phyloP scores from a whole-genome alignment of 1,139 yeast species.

The Suhomyces ambrosiae region DNA sequence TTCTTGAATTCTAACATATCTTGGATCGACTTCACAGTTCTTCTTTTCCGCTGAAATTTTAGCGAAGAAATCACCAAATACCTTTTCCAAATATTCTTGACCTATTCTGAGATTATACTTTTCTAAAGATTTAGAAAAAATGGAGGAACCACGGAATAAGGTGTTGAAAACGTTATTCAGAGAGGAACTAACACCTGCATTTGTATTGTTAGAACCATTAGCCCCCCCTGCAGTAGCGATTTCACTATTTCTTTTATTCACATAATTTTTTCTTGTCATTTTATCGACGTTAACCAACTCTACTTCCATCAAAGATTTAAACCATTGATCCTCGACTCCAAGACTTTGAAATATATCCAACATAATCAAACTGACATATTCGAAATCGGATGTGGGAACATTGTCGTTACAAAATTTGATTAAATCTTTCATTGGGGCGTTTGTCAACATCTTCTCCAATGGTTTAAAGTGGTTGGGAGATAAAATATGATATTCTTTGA shows the following conservation, averaged over 20 bases:
- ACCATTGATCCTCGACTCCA: constrained; percentile 67
- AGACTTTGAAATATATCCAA: constrained; percentile 68
- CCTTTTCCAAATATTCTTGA: constrained; percentile 70
- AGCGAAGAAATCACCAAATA: constrained; percentile 69
- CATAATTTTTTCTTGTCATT: constrained; percentile 46
- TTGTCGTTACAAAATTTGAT: constrained; percentile 48
- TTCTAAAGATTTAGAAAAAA: constrained; percentile 80
- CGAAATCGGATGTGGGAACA: constrained; percentile 52
- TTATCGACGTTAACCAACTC: constrained; percentile 58
- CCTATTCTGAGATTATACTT: constrained; percentile 77
- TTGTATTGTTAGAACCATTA: not conserved
- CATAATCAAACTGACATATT: constrained; percentile 54
- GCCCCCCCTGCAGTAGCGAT: not conserved
- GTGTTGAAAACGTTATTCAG: constrained; percentile 63
- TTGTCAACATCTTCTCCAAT: constrained; percentile 59
- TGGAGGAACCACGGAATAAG: constrained; percentile 80
- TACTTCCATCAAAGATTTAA: constrained; percentile 62
- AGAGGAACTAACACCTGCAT: constrained; percentile 17
- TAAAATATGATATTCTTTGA: constrained; percentile 60
- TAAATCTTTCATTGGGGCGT: constrained; percentile 53
- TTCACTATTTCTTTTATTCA: constrained; percentile 25
- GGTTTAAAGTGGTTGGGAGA: constrained; percentile 59
- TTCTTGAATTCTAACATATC: constrained; percentile 48
- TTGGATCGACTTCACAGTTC: constrained; percentile 76
- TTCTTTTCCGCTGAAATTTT: constrained; percentile 53